phyloP scores from a whole-genome alignment of 202 grass and related monocot genomes.

The Eragrostis tef region DNA sequence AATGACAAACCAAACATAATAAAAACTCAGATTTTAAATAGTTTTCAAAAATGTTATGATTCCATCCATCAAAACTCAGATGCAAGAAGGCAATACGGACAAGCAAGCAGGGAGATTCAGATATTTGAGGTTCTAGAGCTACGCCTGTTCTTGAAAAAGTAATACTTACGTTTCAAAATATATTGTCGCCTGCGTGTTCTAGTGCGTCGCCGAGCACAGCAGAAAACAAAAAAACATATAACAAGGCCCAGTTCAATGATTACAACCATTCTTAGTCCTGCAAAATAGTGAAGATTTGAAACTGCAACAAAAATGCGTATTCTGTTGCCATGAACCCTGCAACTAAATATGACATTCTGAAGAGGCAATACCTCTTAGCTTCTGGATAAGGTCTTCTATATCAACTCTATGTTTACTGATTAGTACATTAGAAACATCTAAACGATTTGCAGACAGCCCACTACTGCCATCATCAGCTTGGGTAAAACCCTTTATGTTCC shows the following conservation, averaged over 20 bases:
- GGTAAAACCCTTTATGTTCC: slow-evolving; percentile 45
- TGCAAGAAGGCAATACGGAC: background rate
- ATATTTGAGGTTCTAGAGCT: background rate
- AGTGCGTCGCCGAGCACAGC: slow-evolving; percentile 50
- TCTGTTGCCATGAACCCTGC: background rate
- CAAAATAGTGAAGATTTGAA: slow-evolving; percentile 29
- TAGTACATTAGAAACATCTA: slow-evolving; percentile 28
- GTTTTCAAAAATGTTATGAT: background rate
- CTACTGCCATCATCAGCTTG: slow-evolving; percentile 31
- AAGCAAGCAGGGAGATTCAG: background rate
- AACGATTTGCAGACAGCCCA: slow-evolving; percentile 34
- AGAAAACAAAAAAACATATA: slow-evolving; percentile 57
- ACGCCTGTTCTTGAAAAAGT: background rate
- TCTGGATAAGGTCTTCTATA: slow-evolving; percentile 65
- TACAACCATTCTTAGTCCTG: slow-evolving; percentile 66
- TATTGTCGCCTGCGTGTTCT: slow-evolving; percentile 55
- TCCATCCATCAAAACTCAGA: background rate
- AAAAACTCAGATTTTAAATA: background rate
- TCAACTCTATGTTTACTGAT: slow-evolving; percentile 49
- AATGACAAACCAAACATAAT: background rate
- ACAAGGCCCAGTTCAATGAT: slow-evolving; percentile 63
- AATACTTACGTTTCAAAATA: slow-evolving; percentile 62
- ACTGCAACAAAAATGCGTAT: background rate
- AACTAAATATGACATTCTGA: slow-evolving; percentile 22
- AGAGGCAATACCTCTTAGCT: slow-evolving; percentile 62